A percentile compares a stretch with the other conserved stretches of the same genome.
Evolutionary conservation across 1,284 basidiomycete genomes (phyloP).

Genomic region (Entoloma clypeatum): DNA sequence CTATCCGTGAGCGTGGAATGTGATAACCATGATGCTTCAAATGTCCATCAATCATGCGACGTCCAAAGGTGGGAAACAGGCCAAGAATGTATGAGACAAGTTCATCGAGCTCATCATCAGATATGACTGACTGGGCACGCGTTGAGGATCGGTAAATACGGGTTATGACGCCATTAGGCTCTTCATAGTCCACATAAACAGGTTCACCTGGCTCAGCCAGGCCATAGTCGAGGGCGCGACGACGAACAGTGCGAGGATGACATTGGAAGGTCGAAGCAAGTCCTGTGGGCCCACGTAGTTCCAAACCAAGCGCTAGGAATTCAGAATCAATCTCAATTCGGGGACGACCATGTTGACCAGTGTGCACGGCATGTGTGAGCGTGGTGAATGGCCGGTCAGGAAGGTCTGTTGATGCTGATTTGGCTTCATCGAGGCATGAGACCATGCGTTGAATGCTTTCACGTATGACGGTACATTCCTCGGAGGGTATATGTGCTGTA

Average conservation of each 20-base stretch:
- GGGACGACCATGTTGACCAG: constrained; percentile 21
- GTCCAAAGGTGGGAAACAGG: constrained; percentile 10
- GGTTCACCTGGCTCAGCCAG: constrained; percentile 18
- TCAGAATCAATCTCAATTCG: constrained; percentile 22
- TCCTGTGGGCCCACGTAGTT: constrained; percentile 17
- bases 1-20: constrained; percentile 18
- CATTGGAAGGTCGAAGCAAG: constrained; percentile 22
- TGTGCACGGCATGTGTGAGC: constrained; percentile 10
- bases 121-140: constrained; percentile 11
- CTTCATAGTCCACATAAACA: constrained; percentile 1
- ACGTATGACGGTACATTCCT: too few species aligned
- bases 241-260: constrained; percentile 19
- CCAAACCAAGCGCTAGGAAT: constrained; percentile 25
- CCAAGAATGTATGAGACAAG: constrained; percentile 11
- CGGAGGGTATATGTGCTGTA: too few species aligned
- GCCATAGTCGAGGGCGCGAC: constrained; percentile 21
- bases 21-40: constrained; percentile 20
- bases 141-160: constrained; percentile 1
- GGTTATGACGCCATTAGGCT: not conserved
- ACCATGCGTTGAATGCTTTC: too few species aligned
- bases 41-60: constrained; percentile 25
- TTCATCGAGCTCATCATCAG: constrained; percentile 17
- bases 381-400: constrained; percentile 16
- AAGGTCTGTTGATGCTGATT: too few species aligned
- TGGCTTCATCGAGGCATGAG: too few species aligned